A percentile compares a stretch with the other conserved stretches of the same genome.
Evolutionary conservation across 805 yeast genomes (phyloP).

Genomic region (Komagataella phaffii): DNA sequence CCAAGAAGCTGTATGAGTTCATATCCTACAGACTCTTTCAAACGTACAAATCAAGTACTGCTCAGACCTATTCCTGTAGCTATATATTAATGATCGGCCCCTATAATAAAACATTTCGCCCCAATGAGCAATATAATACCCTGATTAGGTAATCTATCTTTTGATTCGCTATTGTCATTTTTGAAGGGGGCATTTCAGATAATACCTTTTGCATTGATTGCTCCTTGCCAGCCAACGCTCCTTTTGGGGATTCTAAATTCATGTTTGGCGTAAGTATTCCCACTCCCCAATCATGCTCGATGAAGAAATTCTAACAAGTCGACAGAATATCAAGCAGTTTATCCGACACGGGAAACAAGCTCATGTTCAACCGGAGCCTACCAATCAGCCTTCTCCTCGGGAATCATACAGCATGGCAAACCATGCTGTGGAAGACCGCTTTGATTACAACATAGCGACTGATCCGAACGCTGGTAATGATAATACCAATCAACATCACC

Average conservation of each 20-base stretch:
- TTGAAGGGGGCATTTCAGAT: neutral
- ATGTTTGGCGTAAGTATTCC: slow-evolving; percentile 7
- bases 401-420: neutral
- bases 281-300: neutral
- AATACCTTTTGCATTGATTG: neutral
- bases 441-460: neutral
- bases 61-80: too few relatives aligned
- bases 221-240: neutral
- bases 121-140: neutral
- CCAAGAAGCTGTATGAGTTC: too few relatives aligned
- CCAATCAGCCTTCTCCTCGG: neutral
- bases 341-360: slow-evolving; percentile 30
- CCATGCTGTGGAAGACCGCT: neutral
- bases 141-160: neutral
- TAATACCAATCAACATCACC: slow-evolving; percentile 1
- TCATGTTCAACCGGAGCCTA: slow-evolving; percentile 6
- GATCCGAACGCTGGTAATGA: neutral
- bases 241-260: slow-evolving; percentile 8
- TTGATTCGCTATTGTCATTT: neutral
- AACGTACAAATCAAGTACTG: too few relatives aligned
- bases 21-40: too few relatives aligned
- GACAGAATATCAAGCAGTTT: slow-evolving; percentile 25
- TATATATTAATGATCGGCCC: too few relatives aligned
- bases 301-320: neutral
- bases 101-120: neutral